Base-by-base conservation (phyloP, 148 eudicot species). In the Dianthus caryophyllus region DNA sequence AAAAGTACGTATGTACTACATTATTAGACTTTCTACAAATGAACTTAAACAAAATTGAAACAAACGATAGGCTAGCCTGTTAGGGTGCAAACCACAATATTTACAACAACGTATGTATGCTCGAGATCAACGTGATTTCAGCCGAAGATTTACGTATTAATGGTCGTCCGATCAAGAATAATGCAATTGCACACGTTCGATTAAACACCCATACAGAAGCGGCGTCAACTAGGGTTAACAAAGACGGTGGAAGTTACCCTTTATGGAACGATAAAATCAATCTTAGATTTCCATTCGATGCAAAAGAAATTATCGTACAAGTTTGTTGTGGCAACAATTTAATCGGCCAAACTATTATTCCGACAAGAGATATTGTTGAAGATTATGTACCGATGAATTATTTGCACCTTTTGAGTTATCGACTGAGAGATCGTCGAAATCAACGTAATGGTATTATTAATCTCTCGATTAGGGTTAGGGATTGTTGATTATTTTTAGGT, bases 81-180 rank as follows among this genome's bases (percentile, higher is more conserved):
- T n/a, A n/a, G n/a, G n/a, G n/a, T n/a, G n/a, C n/a, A n/a, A 49
- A 0, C 4, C 21, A 30, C 72, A 68, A 41, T 14, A 25, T n/a
- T 36, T 21, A 9, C 64, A 56, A 46, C 41, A 55, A 63, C 18
- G 69, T 33, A n/a, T n/a, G n/a, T n/a, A 64, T 9, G 53, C 64
- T 69, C 2, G 78, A 75, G 50, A 75, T 75, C 70, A 75, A 56
- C 36, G 61, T 69, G 36, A 75, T 70, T 17, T 75, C 78, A 9
- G 78, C 70, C 1, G 70, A 75, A n/a, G 69, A 69, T 64, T 21
- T 75, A 16, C 41, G 20, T 10, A 49, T 70, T 20, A n/a, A 15
- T 1, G 70, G 47, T 59, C 69, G 65, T 47, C 49, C 65, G 46
- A 75, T 75, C 31, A 69, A 69, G 43, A 55, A 69, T 9, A 69